These are phyloP conservation scores for Microstroma glucosiphilum DNA, from an alignment of 1,284 basidiomycete species.

Conservation along the genomic window DNA sequence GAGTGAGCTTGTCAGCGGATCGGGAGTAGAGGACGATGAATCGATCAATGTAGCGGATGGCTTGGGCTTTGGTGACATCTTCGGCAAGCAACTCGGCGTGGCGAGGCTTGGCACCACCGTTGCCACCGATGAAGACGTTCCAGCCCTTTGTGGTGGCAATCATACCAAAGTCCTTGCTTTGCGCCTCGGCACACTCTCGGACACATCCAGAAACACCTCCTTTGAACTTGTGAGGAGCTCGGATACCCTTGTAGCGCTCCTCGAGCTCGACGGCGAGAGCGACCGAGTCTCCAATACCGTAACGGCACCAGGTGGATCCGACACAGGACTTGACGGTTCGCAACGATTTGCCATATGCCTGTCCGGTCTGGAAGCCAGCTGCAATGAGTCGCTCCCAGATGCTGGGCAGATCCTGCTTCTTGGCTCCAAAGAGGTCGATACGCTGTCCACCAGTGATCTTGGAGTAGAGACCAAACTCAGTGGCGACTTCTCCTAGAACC, in stretches of 20 bases:
- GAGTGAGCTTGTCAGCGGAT: conserved; percentile 58
- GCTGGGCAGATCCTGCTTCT: conserved; percentile 66
- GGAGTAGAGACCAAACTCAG: conserved; percentile 63
- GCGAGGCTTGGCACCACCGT: conserved; percentile 66
- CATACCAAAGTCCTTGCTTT: conserved; percentile 69
- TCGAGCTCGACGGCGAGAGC: conserved; percentile 68
- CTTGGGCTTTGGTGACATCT: conserved; percentile 36
- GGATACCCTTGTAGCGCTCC: conserved; percentile 66
- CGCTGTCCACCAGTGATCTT: conserved; percentile 56
- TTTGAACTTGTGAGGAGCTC: conserved; percentile 67
- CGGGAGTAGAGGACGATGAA: conserved; percentile 66
- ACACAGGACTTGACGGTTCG: conserved; percentile 63
- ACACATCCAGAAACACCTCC: conserved; percentile 67
- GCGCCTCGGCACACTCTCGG: conserved; percentile 58
- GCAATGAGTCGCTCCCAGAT: conserved; percentile 67
- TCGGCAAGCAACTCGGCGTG: conserved; percentile 58
- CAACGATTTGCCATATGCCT: conserved; percentile 64
- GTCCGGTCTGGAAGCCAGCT: conserved; percentile 69
- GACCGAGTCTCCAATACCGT: conserved; percentile 69
- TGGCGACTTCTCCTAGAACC: conserved; percentile 64
- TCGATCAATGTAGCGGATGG: conserved; percentile 64
- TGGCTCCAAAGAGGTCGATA: conserved; percentile 68
- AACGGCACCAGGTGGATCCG: conserved; percentile 65
- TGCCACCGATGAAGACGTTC: conserved; percentile 66
- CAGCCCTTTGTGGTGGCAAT: conserved; percentile 65